Evolutionary conservation across 257 asterid species (phyloP), one percentile per base, ranked within the genome.

Genomic region (Prunella vulgaris): DNA sequence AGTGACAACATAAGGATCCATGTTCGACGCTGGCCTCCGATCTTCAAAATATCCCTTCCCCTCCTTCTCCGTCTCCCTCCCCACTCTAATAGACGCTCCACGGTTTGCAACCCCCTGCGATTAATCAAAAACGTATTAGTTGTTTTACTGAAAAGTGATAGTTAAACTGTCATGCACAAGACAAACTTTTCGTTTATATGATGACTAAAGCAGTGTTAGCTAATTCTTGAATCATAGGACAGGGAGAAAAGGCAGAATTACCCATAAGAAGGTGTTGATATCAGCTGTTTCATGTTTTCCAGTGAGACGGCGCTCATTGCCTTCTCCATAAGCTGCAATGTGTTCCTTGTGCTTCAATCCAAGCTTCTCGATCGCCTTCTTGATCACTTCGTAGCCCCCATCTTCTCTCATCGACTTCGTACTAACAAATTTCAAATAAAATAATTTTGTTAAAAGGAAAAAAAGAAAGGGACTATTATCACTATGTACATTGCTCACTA

Each of bases 1-100:
- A 25, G 95, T 85, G 37, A 87, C 94, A n/a, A 82, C 66, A 40
- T 87, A 89, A 0, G 96, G 96, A 64, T 89, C 94, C 94, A 85
- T 83, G 69, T 87, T 89, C 1, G 96, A 89, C 2, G 96, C 92
- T 0, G 96, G 96, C 81, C 94, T 79, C 68, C 96, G 71, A 48
- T 89, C 94, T 76, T 89, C 96, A 2, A 89, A 87, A 18, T 89
- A 89, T 0, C 95, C 96, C 61, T 89, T 89, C 7, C 96, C 96
- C 0, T 38, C 85, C 75, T 80, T 74, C 86, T 89, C 96, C 1
- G 96, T 89, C 3, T 89, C 96, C 79, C 95, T 70, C 14, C 96
- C 96, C 2, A 89, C 92, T 69, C 96, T 71, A 32, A 89, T 83
- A 0, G 96, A 89, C 5, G 95, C 96, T 44, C 96, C 96, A 7